Percentiles rank a stretch among this genome's conserved stretches.
These are phyloP conservation scores for Meripilus lineatus DNA, from an alignment of 1,284 basidiomycete genomes.

Conservation along the genomic window DNA sequence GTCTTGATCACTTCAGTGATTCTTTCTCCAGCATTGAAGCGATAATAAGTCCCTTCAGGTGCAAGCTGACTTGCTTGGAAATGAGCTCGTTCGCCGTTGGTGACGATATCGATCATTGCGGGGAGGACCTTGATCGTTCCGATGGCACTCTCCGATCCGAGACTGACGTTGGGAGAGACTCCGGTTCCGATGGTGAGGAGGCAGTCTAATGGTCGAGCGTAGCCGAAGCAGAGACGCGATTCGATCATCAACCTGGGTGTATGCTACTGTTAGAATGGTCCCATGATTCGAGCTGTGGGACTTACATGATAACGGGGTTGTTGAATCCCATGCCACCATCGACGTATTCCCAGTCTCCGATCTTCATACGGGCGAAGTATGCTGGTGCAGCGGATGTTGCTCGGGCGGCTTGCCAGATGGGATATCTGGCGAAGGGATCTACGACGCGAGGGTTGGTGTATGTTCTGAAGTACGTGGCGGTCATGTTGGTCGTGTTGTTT, in stretches of 20 bases:
- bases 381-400: constrained; percentile 4
- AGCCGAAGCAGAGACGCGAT: neutral
- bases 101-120: neutral
- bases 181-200: constrained; percentile 1
- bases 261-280: neutral
- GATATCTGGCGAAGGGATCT: neutral
- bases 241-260: neutral
- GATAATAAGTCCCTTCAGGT: constrained; percentile 1
- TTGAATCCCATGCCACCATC: constrained; percentile 1
- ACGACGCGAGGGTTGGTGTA: neutral
- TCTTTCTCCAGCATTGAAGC: constrained; percentile 1
- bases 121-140: neutral
- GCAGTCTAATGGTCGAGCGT: neutral
- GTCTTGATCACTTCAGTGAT: neutral
- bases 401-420: constrained; percentile 1
- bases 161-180: neutral
- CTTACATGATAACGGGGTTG: neutral
- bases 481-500: neutral
- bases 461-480: neutral
- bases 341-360: neutral
- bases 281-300: neutral
- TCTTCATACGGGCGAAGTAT: neutral
- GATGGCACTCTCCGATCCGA: neutral
- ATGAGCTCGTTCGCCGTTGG: neutral
- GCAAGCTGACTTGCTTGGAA: neutral